phyloP scores from a whole-genome alignment of 1,284 basidiomycete genomes.

The Afroboletus lepidellus region DNA sequence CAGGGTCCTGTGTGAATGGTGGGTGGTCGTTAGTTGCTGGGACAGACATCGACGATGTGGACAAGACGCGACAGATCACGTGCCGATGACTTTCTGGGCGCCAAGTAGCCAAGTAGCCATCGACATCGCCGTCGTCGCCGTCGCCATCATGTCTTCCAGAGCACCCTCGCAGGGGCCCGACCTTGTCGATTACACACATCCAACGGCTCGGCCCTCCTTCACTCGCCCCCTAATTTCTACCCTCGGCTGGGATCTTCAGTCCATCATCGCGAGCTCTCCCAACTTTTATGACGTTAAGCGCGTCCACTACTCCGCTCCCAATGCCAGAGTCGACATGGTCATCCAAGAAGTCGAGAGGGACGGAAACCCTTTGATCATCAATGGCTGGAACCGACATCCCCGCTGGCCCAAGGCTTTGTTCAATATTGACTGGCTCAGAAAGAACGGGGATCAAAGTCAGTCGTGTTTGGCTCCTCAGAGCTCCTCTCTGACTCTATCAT shows the following conservation, averaged over 20 bases:
- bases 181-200: not conserved
- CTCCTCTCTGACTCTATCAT: slow-evolving; percentile 3
- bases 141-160: not conserved
- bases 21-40: slow-evolving; percentile 19
- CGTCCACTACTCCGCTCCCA: slow-evolving; percentile 35
- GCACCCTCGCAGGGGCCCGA: slow-evolving; percentile 9
- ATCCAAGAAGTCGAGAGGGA: slow-evolving; percentile 47
- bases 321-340: slow-evolving; percentile 29
- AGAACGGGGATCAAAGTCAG: slow-evolving; percentile 39
- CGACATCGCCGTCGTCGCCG: no score
- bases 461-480: not conserved
- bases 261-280: slow-evolving; percentile 37
- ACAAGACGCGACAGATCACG: slow-evolving; percentile 23
- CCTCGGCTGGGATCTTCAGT: slow-evolving; percentile 49
- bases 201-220: not conserved
- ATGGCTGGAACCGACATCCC: slow-evolving; percentile 51
- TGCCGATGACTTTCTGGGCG: slow-evolving; percentile 1
- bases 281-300: slow-evolving; percentile 35
- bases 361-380: slow-evolving; percentile 61
- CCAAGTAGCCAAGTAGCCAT: no score
- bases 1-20: slow-evolving; percentile 24
- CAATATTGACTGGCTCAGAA: slow-evolving; percentile 49
- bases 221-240: slow-evolving; percentile 40
- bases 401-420: slow-evolving; percentile 57
- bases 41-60: not conserved